These are phyloP conservation scores for Detonula confervacea DNA, from an alignment of 352 stramenopile species.

Conservation along the genomic window DNA sequence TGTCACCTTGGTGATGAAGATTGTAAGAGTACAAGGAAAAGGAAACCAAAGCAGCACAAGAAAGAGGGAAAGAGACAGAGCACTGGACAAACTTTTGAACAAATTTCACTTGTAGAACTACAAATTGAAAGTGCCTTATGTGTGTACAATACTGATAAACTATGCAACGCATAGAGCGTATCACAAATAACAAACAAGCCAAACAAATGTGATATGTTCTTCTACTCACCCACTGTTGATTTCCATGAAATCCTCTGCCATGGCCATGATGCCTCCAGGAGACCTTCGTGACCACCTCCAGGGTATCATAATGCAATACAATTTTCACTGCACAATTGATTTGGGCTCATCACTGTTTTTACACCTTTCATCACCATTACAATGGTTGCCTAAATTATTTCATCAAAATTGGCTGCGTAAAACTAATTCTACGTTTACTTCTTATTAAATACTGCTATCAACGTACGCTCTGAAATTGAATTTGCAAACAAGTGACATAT, in stretches of 20 bases:
- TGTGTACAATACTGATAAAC: no score
- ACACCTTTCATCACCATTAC: no score
- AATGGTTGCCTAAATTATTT: no score
- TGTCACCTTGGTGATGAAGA: constrained; percentile 23
- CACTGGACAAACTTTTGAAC: no score
- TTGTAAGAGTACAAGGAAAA: constrained; percentile 3
- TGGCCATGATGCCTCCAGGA: constrained; percentile 4
- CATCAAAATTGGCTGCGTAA: no score
- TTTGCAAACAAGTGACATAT: constrained; percentile 68
- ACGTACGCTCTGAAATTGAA: constrained; percentile 55
- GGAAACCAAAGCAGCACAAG: background rate
- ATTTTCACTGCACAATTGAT: no score
- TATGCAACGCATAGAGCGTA: background rate
- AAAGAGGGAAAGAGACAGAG: no score
- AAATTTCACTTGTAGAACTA: constrained; percentile 17
- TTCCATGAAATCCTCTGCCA: constrained; percentile 7
- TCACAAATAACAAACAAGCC: constrained; percentile 17
- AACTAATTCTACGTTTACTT: constrained; percentile 2
- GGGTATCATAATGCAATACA: no score
- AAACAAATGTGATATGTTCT: background rate
- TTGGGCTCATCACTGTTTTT: no score
- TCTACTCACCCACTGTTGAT: constrained; percentile 46
- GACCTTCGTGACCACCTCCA: background rate
- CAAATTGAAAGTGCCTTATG: constrained; percentile 2
- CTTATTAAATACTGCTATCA: constrained; percentile 55